Evolutionary conservation across 2,329 filamentous ascomycete genomes (phyloP), one percentile per base, ranked within the genome.

Genomic region (Nannizziopsis arthrosporioides): DNA sequence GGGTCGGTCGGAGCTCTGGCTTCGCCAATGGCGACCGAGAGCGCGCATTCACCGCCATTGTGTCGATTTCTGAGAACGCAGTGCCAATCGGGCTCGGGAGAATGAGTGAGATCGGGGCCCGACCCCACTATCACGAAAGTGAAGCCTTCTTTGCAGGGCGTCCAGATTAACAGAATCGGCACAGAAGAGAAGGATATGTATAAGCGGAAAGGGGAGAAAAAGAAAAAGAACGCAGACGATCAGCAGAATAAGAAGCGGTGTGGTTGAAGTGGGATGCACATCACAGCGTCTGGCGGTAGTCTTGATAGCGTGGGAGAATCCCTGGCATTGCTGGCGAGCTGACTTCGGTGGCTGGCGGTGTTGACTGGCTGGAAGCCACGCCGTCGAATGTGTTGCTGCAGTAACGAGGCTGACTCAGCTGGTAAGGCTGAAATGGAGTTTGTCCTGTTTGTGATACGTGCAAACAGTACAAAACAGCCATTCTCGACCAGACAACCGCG

Each of bases 1-100:
- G 66, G 30, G 69, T 68, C 44, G 72, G 58, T 39, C 63, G 62
- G 7, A 68, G 55, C 27, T 59, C 59, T 14, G 59, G 57, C 47
- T 59, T 62, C 48, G 64, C 60, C 48, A 63, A 58, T 22, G 61
- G 52, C 18, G 62, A 60, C 34, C 53, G 44, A 18, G 60, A 55
- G n/a, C 45, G 41, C 47, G 66, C 53, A 48, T 66, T 61, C 51
- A 66, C 56, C 42, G 63, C 57, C 66, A 68, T 68, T n/a, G 14
- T 15, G 31, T 41, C 27, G 14, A 14, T 35, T 11, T 30, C 36
- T 7, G n/a, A n/a, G n/a, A n/a, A n/a, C n/a, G n/a, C n/a, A n/a
- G n/a, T n/a, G n/a, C n/a, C n/a, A n/a, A n/a, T n/a, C n/a, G n/a
- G n/a, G n/a, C n/a, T n/a, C n/a, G n/a, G n/a, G 7, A n/a, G n/a